A percentile compares a stretch with the other conserved stretches of the same genome.
phyloP scores from a whole-genome alignment of 78 protist genomes.

The Dictyostelium capitatum region DNA sequence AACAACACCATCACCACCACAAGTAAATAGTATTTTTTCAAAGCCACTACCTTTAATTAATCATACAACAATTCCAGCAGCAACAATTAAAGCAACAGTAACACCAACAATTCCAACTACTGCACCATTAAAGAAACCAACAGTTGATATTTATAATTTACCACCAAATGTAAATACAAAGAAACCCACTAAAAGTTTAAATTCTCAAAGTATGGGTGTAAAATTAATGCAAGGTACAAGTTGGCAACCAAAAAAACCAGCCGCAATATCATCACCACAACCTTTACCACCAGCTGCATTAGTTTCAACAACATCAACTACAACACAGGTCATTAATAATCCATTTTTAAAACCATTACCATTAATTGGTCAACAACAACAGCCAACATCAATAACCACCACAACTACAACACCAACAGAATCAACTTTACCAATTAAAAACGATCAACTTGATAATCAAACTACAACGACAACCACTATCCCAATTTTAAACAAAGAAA shows the following conservation, averaged over 20 bases:
- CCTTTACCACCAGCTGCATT: neutral
- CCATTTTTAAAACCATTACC: conserved; percentile 30
- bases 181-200: neutral
- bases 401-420: neutral
- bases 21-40: neutral
- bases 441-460: conserved; percentile 2
- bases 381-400: neutral
- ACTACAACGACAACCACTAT: neutral
- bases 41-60: conserved; percentile 26
- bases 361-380: neutral
- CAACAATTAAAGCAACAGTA: neutral
- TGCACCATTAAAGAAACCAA: conserved; percentile 10
- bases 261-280: neutral
- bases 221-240: neutral
- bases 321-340: neutral
- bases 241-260: neutral
- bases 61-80: neutral
- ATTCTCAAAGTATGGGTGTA: neutral
- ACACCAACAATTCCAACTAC: neutral
- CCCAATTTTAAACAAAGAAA: neutral
- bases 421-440: neutral
- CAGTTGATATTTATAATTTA: neutral
- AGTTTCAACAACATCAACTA: neutral
- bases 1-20: neutral
- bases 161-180: neutral